phyloP scores from a whole-genome alignment of 306 rosid genomes.

The Castanospermum australe region DNA sequence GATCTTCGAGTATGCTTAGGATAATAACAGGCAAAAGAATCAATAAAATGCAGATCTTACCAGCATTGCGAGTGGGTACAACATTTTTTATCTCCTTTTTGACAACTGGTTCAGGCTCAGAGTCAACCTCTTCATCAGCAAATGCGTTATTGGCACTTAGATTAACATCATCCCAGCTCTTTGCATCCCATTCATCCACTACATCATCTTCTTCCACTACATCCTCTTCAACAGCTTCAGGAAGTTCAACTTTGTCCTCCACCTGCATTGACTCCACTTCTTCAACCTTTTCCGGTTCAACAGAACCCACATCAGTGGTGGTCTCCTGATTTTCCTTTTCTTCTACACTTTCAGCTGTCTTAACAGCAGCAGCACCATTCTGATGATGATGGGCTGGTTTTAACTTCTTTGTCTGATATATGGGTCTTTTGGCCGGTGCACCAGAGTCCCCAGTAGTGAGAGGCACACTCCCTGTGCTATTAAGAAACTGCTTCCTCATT shows the following conservation, averaged over 20 bases:
- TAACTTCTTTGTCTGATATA: slow-evolving; percentile 75
- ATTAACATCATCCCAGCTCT: slow-evolving; percentile 94
- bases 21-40: neutral
- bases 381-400: slow-evolving; percentile 50
- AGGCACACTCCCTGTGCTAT: slow-evolving; percentile 50
- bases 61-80: slow-evolving; percentile 35
- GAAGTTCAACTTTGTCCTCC: slow-evolving; percentile 56
- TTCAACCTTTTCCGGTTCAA: slow-evolving; percentile 66
- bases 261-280: slow-evolving; percentile 43
- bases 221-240: slow-evolving; percentile 60
- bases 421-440: slow-evolving; percentile 69
- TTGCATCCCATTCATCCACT: slow-evolving; percentile 95
- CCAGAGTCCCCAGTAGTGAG: slow-evolving; percentile 52
- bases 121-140: slow-evolving; percentile 89
- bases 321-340: slow-evolving; percentile 49
- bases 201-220: slow-evolving; percentile 65
- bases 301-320: slow-evolving; percentile 32
- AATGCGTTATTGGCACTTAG: slow-evolving; percentile 63
- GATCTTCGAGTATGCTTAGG: neutral
- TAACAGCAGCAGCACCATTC: slow-evolving; percentile 54
- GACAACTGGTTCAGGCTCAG: slow-evolving; percentile 50
- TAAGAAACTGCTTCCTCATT: slow-evolving; percentile 77
- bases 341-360: slow-evolving; percentile 54
- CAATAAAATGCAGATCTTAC: slow-evolving; percentile 37
- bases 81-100: slow-evolving; percentile 53